Evolutionary conservation across 106 monocot species (phyloP).

Genomic region (Dendrobium officinale): DNA sequence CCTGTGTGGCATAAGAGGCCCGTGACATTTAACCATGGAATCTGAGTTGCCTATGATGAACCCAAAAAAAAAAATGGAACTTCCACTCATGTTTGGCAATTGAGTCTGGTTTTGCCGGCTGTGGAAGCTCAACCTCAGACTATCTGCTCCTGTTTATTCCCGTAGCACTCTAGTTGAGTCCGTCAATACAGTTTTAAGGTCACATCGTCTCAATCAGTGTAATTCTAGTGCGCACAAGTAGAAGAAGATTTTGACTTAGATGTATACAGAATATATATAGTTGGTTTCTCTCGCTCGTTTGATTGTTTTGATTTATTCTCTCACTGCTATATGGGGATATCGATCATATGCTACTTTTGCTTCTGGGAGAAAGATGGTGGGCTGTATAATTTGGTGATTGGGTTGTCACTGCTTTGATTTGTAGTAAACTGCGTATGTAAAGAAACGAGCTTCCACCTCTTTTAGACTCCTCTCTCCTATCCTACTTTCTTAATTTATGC

Average conservation of each 20-base stretch:
- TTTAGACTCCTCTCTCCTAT: neutral
- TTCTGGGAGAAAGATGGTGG: neutral
- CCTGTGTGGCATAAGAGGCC: neutral
- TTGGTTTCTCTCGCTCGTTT: neutral
- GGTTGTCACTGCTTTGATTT: neutral
- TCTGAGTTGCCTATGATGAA: neutral
- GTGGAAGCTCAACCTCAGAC: neutral
- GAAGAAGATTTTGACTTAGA: conserved; percentile 10
- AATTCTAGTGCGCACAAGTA: conserved; percentile 25
- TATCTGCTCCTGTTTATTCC: neutral
- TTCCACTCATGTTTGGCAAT: neutral
- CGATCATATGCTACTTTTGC: neutral
- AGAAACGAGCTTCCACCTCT: neutral
- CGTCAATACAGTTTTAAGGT: neutral
- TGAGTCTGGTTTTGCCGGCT: neutral
- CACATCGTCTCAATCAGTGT: neutral
- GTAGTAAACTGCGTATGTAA: neutral
- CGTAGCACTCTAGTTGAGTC: neutral
- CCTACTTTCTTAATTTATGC: neutral
- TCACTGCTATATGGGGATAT: conserved; percentile 1
- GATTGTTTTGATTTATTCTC: conserved; percentile 4
- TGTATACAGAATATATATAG: conserved; percentile 4
- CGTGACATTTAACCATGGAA: neutral
- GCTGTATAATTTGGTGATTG: conserved; percentile 9
- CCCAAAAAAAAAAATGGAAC: neutral